Percentiles rank a stretch among this genome's conserved stretches.
Conservation (phyloP, 108 stramenopile genomes). For the Pseudonitzschia pungens region DNA sequence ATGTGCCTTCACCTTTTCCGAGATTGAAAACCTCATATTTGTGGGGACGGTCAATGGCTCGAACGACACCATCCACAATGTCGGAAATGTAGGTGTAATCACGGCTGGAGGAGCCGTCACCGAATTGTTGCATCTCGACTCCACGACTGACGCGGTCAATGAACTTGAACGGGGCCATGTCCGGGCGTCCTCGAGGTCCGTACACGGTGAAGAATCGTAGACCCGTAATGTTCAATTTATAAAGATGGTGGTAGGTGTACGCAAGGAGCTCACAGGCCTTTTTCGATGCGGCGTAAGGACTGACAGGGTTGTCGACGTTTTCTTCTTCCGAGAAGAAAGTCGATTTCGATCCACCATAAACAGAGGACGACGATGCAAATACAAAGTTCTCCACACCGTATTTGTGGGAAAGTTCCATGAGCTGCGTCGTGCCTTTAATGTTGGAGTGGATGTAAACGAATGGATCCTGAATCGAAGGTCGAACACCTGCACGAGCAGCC, state of each 20-base stretch:
- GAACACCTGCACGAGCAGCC: constrained; percentile 94
- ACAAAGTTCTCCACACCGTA: constrained; percentile 94
- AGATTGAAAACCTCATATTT: constrained; percentile 96
- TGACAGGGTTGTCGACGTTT: constrained; percentile 93
- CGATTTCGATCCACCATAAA: constrained; percentile 93
- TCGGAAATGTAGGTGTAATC: constrained; percentile 99
- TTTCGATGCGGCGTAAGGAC: constrained; percentile 97
- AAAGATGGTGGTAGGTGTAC: constrained; percentile 96
- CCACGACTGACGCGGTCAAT: constrained; percentile 93
- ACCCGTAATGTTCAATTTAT: constrained; percentile 89
- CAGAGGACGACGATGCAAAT: constrained; percentile 91
- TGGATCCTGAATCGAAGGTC: constrained; percentile 95
- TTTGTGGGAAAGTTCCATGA: constrained; percentile 87
- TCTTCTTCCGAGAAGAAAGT: constrained; percentile 94
- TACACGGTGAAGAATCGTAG: constrained; percentile 99
- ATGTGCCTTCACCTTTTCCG: constrained; percentile 92
- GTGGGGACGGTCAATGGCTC: constrained; percentile 91
- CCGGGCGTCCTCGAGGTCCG: constrained; percentile 93
- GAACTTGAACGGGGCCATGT: constrained; percentile 99
- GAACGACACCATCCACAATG: constrained; percentile 97
- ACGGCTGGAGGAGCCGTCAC: constrained; percentile 91
- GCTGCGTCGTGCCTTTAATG: constrained; percentile 92
- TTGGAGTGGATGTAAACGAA: constrained; percentile 97
- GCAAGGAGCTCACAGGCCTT: constrained; percentile 97
- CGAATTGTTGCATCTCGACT: constrained; percentile 93